Evolutionary conservation across 257 asterid genomes (phyloP).

Genomic region (Fraxinus cuspidata): DNA sequence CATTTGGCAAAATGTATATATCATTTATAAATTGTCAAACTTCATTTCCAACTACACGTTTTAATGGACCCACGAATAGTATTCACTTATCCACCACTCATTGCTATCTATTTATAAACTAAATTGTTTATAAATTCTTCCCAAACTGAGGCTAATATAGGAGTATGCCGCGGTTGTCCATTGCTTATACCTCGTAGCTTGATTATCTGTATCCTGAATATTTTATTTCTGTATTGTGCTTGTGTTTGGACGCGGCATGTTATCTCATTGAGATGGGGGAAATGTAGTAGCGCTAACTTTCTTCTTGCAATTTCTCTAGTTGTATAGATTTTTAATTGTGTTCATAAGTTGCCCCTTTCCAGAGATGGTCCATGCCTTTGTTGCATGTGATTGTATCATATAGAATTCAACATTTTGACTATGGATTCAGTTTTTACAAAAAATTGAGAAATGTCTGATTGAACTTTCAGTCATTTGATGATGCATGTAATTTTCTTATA

Average conservation of each 20-base stretch:
- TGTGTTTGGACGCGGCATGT: not conserved
- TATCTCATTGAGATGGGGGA: not conserved
- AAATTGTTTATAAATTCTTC: too few relatives aligned
- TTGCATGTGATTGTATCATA: not conserved
- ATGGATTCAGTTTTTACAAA: not conserved
- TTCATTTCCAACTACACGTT: too few relatives aligned
- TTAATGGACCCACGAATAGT: too few relatives aligned
- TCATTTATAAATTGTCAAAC: too few relatives aligned
- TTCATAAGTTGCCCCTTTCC: not conserved
- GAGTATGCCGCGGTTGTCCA: not conserved
- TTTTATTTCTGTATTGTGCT: not conserved
- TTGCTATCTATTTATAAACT: too few relatives aligned
- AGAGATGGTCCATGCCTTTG: not conserved
- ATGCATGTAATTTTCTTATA: not conserved
- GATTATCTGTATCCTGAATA: not conserved
- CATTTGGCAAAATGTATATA: too few relatives aligned
- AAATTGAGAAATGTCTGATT: not conserved
- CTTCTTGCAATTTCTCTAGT: not conserved
- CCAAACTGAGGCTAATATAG: not conserved
- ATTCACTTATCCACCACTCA: too few relatives aligned
- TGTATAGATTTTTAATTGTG: not conserved
- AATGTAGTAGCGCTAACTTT: not conserved
- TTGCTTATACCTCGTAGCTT: not conserved
- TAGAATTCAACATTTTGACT: not conserved
- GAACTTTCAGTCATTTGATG: not conserved